Percentiles rank a stretch among this genome's conserved stretches.
phyloP scores from a whole-genome alignment of 768 basidiomycete species.

The Arthromyces matolae region DNA sequence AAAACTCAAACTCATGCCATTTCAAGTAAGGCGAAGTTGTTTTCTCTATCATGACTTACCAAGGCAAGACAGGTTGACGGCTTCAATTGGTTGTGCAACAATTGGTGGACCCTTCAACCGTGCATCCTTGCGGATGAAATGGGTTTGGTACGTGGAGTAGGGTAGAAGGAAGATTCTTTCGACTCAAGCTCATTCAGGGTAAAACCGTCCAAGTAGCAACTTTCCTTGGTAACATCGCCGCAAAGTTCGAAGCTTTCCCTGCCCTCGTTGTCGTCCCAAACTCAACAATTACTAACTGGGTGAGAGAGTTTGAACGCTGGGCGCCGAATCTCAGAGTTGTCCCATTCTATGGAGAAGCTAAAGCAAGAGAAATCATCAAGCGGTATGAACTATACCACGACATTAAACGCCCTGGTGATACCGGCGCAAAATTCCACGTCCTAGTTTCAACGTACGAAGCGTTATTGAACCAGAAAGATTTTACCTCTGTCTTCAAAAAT shows the following conservation, averaged over 20 bases:
- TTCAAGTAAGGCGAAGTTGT: constrained; percentile 55
- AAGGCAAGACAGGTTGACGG: constrained; percentile 57
- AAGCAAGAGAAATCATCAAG: constrained; percentile 76
- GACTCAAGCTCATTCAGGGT: constrained; percentile 41
- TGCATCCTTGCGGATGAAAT: constrained; percentile 97
- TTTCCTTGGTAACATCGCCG: constrained; percentile 67
- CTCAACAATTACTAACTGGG: constrained; percentile 94
- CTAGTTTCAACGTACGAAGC: constrained; percentile 92
- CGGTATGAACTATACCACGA: constrained; percentile 76
- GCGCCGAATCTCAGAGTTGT: constrained; percentile 74
- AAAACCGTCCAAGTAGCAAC: constrained; percentile 92
- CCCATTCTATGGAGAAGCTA: constrained; percentile 80
- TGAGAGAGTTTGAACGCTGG: constrained; percentile 89
- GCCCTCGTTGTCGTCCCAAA: constrained; percentile 93
- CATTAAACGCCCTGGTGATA: constrained; percentile 34
- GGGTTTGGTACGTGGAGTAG: constrained; percentile 62
- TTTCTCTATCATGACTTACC: constrained; percentile 5
- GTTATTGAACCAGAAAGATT: constrained; percentile 67
- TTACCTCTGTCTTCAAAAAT: constrained; percentile 68
- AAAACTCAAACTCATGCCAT: constrained; percentile 74
- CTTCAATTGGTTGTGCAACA: constrained; percentile 80
- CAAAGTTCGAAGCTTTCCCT: constrained; percentile 61
- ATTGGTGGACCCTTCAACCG: constrained; percentile 84
- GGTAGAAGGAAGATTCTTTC: neutral
- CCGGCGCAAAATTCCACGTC: constrained; percentile 76